Evolutionary conservation across 106 monocot genomes (phyloP).

Genomic region (Acanthochlamys bracteata): DNA sequence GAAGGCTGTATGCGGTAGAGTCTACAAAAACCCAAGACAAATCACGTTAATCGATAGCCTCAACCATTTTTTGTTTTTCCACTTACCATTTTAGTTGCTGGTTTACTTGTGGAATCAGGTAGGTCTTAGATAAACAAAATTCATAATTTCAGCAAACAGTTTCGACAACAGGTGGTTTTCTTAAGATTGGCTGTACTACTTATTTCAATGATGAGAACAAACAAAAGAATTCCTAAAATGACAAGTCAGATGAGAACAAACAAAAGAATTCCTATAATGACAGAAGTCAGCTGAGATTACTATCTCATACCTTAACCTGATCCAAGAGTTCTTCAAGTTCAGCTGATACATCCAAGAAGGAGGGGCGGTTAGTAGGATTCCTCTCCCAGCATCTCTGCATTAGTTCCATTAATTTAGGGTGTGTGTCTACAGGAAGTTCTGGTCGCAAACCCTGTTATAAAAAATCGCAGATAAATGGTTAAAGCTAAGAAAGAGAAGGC

Average conservation of each 20-base stretch:
- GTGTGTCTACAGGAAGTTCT: conserved; percentile 38
- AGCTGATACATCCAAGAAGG: conserved; percentile 49
- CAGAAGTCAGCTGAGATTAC: background rate
- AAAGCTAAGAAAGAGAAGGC: background rate
- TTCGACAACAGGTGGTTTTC: too few relatives aligned
- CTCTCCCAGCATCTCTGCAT: conserved; percentile 86
- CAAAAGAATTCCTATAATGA: too few relatives aligned
- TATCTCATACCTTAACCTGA: conserved; percentile 30
- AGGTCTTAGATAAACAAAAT: background rate
- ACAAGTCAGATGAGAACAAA: too few relatives aligned
- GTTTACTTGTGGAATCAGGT: background rate
- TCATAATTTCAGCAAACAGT: too few relatives aligned
- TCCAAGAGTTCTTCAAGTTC: conserved; percentile 68
- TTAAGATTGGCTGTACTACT: too few relatives aligned
- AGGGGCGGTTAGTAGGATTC: conserved; percentile 55
- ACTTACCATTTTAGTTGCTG: background rate
- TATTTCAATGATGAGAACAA: too few relatives aligned
- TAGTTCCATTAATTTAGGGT: conserved; percentile 58
- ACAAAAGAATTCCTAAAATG: too few relatives aligned
- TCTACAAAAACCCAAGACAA: background rate
- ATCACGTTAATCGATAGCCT: background rate
- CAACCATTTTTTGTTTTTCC: background rate
- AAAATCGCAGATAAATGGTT: too few relatives aligned
- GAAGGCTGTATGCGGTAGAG: background rate
- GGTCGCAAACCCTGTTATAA: conserved; percentile 63